Percentiles rank a stretch among this genome's conserved stretches.
phyloP scores from a whole-genome alignment of 768 basidiomycete species.

The Kwoniella mangroviensis region DNA sequence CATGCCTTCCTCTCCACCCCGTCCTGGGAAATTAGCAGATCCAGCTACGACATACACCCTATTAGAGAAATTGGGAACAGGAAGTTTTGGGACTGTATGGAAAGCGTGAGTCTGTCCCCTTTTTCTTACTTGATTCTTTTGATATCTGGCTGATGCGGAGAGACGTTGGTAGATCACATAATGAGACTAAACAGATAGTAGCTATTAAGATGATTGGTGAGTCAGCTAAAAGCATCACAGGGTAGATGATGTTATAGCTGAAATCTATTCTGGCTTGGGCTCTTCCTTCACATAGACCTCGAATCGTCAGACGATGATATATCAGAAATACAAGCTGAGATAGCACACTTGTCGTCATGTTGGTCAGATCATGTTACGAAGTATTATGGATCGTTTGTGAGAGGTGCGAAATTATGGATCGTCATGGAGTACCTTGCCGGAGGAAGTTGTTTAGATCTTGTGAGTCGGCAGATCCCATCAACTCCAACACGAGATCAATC shows the following conservation, averaged over 20 bases:
- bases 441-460: slow-evolving; percentile 94
- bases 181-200: slow-evolving; percentile 89
- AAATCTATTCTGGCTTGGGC: background rate
- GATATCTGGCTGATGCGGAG: background rate
- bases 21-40: slow-evolving; percentile 59
- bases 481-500: background rate
- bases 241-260: background rate
- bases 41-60: slow-evolving; percentile 89
- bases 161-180: slow-evolving; percentile 67
- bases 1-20: slow-evolving; percentile 20
- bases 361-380: slow-evolving; percentile 95
- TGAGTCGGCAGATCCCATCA: slow-evolving; percentile 31
- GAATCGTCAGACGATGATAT: slow-evolving; percentile 99
- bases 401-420: slow-evolving; percentile 97
- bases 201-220: slow-evolving; percentile 97
- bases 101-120: slow-evolving; percentile 67
- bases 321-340: slow-evolving; percentile 97
- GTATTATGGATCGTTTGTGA: slow-evolving; percentile 96
- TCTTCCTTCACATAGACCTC: slow-evolving; percentile 66
- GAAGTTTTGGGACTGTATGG: slow-evolving; percentile 95
- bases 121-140: background rate
- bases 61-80: slow-evolving; percentile 94
- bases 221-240: slow-evolving; percentile 42
- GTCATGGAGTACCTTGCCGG: slow-evolving; percentile 99
- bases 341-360: slow-evolving; percentile 91